These are phyloP conservation scores for Daldinia vernicosa DNA, from an alignment of 495 filamentous ascomycete species.

Conservation along the genomic window DNA sequence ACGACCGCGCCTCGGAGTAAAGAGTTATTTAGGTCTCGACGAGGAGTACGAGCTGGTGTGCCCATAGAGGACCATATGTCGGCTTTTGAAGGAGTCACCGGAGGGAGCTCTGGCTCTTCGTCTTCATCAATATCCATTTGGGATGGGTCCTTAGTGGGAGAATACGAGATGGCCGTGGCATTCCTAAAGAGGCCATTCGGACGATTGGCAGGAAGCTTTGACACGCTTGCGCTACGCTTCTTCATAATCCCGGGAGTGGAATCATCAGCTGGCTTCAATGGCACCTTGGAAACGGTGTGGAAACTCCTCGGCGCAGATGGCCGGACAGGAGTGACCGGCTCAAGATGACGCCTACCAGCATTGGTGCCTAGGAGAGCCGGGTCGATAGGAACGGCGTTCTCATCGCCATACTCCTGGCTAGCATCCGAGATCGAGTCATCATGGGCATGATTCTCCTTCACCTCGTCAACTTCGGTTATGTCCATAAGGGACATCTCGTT, in stretches of 20 bases:
- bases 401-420: conserved; percentile 70
- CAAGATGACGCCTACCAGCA: conserved; percentile 22
- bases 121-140: conserved; percentile 33
- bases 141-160: conserved; percentile 50
- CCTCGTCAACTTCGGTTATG: conserved; percentile 46
- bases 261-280: conserved; percentile 73
- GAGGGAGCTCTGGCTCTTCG: conserved; percentile 30
- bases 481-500: conserved; percentile 63
- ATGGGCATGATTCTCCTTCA: conserved; percentile 23
- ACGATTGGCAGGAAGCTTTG: conserved; percentile 51
- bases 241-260: conserved; percentile 60
- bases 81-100: conserved; percentile 50
- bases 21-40: conserved; percentile 58
- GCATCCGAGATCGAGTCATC: conserved; percentile 63
- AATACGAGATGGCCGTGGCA: conserved; percentile 56
- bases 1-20: conserved; percentile 78
- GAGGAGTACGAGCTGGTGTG: conserved; percentile 65
- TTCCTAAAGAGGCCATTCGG: conserved; percentile 46
- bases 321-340: conserved; percentile 51
- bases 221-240: conserved; percentile 66
- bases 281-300: conserved; percentile 80
- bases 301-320: conserved; percentile 49
- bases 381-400: conserved; percentile 66
- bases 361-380: conserved; percentile 50
- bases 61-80: conserved; percentile 61